These are phyloP conservation scores for Plantago coronopus DNA, from an alignment of 305 asterid species.

Conservation along the genomic window DNA sequence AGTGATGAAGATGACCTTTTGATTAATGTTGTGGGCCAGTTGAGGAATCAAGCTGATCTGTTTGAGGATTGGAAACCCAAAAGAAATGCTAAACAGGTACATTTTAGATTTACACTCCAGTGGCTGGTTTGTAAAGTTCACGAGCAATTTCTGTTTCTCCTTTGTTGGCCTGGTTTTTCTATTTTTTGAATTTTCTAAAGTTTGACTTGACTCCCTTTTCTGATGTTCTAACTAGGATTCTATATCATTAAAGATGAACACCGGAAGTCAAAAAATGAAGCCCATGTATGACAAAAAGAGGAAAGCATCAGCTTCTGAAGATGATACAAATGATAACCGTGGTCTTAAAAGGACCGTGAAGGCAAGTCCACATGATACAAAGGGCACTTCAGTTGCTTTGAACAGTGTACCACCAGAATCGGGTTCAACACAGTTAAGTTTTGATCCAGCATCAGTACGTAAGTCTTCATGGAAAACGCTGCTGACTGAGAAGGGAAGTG, in stretches of 20 bases:
- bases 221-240: slow-evolving; percentile 34
- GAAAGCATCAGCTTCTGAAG: slow-evolving; percentile 35
- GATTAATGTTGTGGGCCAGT: slow-evolving; percentile 45
- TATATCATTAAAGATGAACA: slow-evolving; percentile 19
- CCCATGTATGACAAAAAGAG: slow-evolving; percentile 41
- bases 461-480: slow-evolving; percentile 47
- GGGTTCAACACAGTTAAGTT: slow-evolving; percentile 16
- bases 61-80: slow-evolving; percentile 35
- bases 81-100: slow-evolving; percentile 34
- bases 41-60: slow-evolving; percentile 28
- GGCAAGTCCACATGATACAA: slow-evolving; percentile 7
- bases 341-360: slow-evolving; percentile 28
- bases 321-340: slow-evolving; percentile 17
- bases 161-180: not conserved
- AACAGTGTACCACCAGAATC: slow-evolving; percentile 23
- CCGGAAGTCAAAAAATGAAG: slow-evolving; percentile 28
- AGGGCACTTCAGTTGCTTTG: slow-evolving; percentile 17
- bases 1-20: slow-evolving; percentile 65
- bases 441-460: slow-evolving; percentile 20
- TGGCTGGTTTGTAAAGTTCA: too few species aligned
- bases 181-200: not conserved
- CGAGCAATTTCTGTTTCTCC: too few species aligned
- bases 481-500: slow-evolving; percentile 31
- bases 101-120: not conserved
- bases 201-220: slow-evolving; percentile 14